Percentiles rank a stretch among this genome's conserved stretches.
Conservation (phyloP, 2,329 filamentous ascomycete genomes). For the Penicillium palitans region DNA sequence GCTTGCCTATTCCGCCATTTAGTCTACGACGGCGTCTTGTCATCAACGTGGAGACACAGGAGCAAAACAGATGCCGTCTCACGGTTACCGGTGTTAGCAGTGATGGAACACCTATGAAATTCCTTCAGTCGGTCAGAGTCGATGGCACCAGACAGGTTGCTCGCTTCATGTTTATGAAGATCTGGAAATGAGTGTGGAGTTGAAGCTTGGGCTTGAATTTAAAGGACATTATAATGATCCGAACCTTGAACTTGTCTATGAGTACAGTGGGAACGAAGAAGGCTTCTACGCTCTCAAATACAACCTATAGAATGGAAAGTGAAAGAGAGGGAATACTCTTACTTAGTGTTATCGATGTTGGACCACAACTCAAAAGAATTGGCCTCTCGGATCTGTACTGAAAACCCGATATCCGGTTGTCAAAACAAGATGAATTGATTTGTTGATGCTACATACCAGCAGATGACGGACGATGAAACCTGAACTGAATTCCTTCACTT, state of each 20-base stretch:
- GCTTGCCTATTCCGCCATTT: constrained; percentile 2
- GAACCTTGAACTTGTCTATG: constrained; percentile 35
- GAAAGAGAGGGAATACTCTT: too few relatives aligned
- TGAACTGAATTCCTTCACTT: too few relatives aligned
- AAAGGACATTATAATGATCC: constrained; percentile 53
- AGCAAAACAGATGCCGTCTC: constrained; percentile 3
- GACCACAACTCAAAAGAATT: too few relatives aligned
- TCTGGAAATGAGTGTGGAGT: not conserved
- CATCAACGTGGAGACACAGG: constrained; percentile 3
- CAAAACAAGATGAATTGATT: too few relatives aligned
- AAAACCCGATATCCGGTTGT: too few relatives aligned
- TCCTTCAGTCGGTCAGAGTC: constrained; percentile 10
- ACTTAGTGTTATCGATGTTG: too few relatives aligned
- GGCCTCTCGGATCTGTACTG: too few relatives aligned
- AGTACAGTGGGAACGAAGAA: not conserved
- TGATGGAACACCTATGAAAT: constrained; percentile 7
- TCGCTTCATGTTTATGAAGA: not conserved
- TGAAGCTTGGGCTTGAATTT: constrained; percentile 48
- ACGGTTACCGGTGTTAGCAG: constrained; percentile 6
- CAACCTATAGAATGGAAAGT: not conserved
- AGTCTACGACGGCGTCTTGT: constrained; percentile 1
- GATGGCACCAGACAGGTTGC: constrained; percentile 5
- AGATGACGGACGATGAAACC: too few relatives aligned
- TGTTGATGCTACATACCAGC: too few relatives aligned
- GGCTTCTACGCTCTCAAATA: constrained; percentile 22